These are phyloP conservation scores for Aspergillus persii DNA, from an alignment of 2,329 filamentous ascomycete genomes.

Conservation along the genomic window DNA sequence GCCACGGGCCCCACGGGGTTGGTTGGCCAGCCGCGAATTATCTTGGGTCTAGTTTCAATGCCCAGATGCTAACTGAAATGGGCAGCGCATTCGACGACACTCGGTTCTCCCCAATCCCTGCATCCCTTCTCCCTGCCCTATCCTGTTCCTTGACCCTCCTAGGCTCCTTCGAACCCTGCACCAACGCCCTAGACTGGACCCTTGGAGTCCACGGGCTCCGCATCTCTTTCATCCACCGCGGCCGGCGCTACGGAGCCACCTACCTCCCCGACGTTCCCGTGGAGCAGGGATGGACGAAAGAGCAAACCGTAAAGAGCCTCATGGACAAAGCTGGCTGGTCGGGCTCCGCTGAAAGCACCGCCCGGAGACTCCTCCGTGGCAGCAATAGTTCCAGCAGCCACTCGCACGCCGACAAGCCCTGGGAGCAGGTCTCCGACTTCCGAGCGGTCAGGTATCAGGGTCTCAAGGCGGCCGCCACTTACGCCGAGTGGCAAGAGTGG, in stretches of 20 bases:
- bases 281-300: conserved; percentile 93
- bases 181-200: conserved; percentile 76
- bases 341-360: conserved; percentile 49
- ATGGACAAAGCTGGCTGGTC: conserved; percentile 95
- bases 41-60: neutral
- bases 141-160: conserved; percentile 72
- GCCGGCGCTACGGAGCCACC: conserved; percentile 74
- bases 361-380: conserved; percentile 39
- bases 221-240: conserved; percentile 75
- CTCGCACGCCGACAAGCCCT: conserved; percentile 45
- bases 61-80: neutral
- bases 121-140: conserved; percentile 46
- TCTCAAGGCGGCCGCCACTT: conserved; percentile 68
- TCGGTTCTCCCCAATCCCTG: conserved; percentile 59
- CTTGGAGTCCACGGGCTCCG: conserved; percentile 83
- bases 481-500: conserved; percentile 76
- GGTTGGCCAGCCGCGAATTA: neutral
- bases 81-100: conserved; percentile 61
- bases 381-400: conserved; percentile 33
- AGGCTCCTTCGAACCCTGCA: conserved; percentile 76
- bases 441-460: conserved; percentile 84
- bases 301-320: conserved; percentile 83
- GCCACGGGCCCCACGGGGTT: neutral
- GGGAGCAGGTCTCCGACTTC: conserved; percentile 72
- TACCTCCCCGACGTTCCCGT: conserved; percentile 88